These are phyloP conservation scores for Trametopsis cervina DNA, from an alignment of 768 basidiomycete genomes.

Conservation along the genomic window DNA sequence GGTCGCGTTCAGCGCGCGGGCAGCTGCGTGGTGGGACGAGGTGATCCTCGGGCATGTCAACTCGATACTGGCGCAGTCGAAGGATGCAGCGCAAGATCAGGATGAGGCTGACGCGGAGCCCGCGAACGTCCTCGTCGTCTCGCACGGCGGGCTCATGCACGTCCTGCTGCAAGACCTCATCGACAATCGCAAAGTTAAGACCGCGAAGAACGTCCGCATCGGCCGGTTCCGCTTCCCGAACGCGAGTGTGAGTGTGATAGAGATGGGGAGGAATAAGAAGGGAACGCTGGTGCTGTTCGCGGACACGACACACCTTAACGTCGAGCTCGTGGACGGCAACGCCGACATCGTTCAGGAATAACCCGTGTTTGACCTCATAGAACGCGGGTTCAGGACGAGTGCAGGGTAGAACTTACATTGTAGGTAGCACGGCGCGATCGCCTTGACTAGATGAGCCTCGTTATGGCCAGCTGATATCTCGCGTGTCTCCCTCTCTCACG, in stretches of 20 bases:
- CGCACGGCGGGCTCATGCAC: conserved; percentile 61
- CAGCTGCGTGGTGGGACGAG: conserved; percentile 54
- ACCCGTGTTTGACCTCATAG: background rate
- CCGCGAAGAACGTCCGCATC: conserved; percentile 25
- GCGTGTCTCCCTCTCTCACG: too few species aligned
- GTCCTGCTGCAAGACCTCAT: conserved; percentile 43
- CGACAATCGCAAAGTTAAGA: conserved; percentile 31
- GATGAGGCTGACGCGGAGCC: conserved; percentile 10
- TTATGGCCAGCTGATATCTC: too few species aligned
- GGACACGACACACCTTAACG: conserved; percentile 46
- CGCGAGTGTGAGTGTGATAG: conserved; percentile 52
- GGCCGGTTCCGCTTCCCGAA: conserved; percentile 40
- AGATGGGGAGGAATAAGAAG: conserved; percentile 33
- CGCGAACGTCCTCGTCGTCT: conserved; percentile 48
- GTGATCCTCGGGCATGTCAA: conserved; percentile 30
- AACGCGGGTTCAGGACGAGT: background rate
- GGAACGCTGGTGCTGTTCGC: conserved; percentile 47
- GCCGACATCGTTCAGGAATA: conserved; percentile 37
- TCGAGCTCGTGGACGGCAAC: conserved; percentile 36
- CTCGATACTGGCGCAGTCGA: conserved; percentile 2
- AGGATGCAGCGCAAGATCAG: background rate
- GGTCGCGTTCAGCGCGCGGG: conserved; percentile 40
- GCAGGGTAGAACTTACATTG: background rate
- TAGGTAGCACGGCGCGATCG: too few species aligned
- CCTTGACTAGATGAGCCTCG: too few species aligned